Evolutionary conservation across 805 yeast species (phyloP).

Genomic region (Sugiyamaella mastotermitis): DNA sequence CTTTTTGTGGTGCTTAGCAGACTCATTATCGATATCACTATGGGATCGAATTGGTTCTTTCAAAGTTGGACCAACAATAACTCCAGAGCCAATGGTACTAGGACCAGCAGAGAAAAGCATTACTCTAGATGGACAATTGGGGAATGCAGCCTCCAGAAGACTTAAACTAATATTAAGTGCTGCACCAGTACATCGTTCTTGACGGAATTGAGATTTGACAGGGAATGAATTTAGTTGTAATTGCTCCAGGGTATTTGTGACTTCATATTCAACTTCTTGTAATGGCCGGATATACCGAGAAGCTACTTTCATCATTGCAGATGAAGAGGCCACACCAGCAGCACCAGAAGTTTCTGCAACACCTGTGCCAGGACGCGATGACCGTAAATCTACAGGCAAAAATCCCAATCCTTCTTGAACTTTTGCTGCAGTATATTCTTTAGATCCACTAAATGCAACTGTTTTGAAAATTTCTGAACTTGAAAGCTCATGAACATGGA

Average conservation of each 20-base stretch:
- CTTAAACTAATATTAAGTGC: constrained; percentile 76
- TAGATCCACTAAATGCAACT: constrained; percentile 80
- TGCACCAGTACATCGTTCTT: constrained; percentile 79
- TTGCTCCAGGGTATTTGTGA: constrained; percentile 65
- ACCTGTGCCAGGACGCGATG: constrained; percentile 10
- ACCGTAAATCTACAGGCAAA: constrained; percentile 17
- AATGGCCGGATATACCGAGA: constrained; percentile 59
- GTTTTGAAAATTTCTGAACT: constrained; percentile 61
- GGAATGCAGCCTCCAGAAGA: constrained; percentile 64
- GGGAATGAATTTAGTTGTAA: constrained; percentile 68
- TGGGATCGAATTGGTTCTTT: constrained; percentile 93
- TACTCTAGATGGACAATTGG: constrained; percentile 74
- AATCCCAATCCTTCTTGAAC: constrained; percentile 57
- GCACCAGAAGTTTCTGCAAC: not conserved
- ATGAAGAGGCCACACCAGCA: not conserved
- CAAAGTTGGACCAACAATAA: constrained; percentile 75
- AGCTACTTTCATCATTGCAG: constrained; percentile 20
- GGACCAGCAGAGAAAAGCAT: constrained; percentile 87
- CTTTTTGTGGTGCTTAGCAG: constrained; percentile 79
- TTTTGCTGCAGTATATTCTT: constrained; percentile 56
- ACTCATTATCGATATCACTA: constrained; percentile 81
- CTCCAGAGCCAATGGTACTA: constrained; percentile 81
- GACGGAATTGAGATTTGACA: constrained; percentile 68
- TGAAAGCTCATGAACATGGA: constrained; percentile 72
- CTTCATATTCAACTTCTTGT: constrained; percentile 68